Percentiles rank a stretch among this genome's conserved stretches.
Evolutionary conservation across 2,329 filamentous ascomycete genomes (phyloP).

Genomic region (Arthrobotrys sinensis): DNA sequence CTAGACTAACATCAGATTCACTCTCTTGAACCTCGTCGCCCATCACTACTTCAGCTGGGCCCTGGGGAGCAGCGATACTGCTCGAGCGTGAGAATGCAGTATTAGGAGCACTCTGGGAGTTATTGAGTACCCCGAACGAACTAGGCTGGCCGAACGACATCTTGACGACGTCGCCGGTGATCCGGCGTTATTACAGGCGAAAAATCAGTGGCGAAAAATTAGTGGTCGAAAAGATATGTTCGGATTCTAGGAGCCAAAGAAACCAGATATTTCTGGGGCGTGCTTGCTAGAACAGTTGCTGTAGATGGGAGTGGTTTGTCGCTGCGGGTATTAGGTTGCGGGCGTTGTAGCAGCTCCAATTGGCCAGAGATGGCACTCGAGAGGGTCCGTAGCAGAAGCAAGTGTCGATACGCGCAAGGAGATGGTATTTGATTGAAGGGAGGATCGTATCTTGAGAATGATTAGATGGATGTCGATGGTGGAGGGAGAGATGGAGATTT

Average conservation of each 20-base stretch:
- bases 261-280: neutral
- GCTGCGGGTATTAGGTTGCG: conserved; percentile 6
- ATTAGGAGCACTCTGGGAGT: conserved; percentile 61
- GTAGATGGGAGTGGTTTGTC: conserved; percentile 4
- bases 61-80: conserved; percentile 57
- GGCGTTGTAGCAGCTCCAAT: conserved; percentile 9
- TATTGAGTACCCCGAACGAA: conserved; percentile 62
- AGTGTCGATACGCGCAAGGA: neutral
- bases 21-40: conserved; percentile 73
- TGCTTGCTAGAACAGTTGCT: neutral
- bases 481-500: conserved; percentile 3
- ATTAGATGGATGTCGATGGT: conserved; percentile 3
- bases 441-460: neutral
- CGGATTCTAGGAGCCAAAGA: conserved; percentile 1
- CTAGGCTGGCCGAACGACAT: conserved; percentile 63
- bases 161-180: conserved; percentile 39
- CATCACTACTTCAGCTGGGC: conserved; percentile 61
- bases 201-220: neutral
- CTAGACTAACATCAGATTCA: conserved; percentile 80
- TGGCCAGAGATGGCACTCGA: neutral
- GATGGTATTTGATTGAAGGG: neutral
- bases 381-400: neutral
- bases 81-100: conserved; percentile 51
- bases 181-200: conserved; percentile 1
- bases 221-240: neutral